A percentile compares a stretch with the other conserved stretches of the same genome.
Evolutionary conservation across 2,329 filamentous ascomycete species (phyloP).

Genomic region (Fusarium sp.): DNA sequence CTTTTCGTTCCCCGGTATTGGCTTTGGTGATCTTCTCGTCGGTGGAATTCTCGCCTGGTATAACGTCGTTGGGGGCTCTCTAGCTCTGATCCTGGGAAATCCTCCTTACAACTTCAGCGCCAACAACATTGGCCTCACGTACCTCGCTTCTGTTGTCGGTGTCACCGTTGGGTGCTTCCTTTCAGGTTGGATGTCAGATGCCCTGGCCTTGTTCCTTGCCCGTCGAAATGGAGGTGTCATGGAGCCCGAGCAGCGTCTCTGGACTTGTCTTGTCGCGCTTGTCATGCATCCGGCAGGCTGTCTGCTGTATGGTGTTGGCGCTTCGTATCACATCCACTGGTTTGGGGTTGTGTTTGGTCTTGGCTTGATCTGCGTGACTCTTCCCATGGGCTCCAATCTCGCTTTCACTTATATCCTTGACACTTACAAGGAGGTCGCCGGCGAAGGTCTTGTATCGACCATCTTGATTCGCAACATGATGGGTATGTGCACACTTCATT

Average conservation of each 20-base stretch:
- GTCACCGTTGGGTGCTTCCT: neutral
- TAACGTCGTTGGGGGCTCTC: neutral
- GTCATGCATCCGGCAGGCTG: slow-evolving; percentile 37
- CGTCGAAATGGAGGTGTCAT: slow-evolving; percentile 38
- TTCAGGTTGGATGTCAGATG: slow-evolving; percentile 38
- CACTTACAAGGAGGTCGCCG: neutral
- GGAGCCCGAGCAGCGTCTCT: slow-evolving; percentile 42
- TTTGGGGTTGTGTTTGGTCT: slow-evolving; percentile 31
- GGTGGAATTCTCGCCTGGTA: slow-evolving; percentile 39
- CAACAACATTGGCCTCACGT: neutral
- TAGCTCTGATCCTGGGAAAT: neutral
- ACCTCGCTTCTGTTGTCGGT: neutral
- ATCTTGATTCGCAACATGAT: slow-evolving; percentile 5
- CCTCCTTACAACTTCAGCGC: neutral
- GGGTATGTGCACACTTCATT: neutral
- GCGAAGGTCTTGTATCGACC: neutral
- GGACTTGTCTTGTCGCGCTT: slow-evolving; percentile 32
- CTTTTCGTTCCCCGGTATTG: slow-evolving; percentile 30
- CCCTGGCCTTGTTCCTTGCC: slow-evolving; percentile 28
- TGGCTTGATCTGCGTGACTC: neutral
- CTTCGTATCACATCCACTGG: slow-evolving; percentile 39
- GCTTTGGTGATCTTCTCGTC: slow-evolving; percentile 36
- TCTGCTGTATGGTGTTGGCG: slow-evolving; percentile 28
- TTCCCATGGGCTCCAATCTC: neutral
- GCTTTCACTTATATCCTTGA: slow-evolving; percentile 11